Base-by-base conservation (phyloP, 2,329 filamentous ascomycete genomes). In the Aureobasidium pullulans region DNA sequence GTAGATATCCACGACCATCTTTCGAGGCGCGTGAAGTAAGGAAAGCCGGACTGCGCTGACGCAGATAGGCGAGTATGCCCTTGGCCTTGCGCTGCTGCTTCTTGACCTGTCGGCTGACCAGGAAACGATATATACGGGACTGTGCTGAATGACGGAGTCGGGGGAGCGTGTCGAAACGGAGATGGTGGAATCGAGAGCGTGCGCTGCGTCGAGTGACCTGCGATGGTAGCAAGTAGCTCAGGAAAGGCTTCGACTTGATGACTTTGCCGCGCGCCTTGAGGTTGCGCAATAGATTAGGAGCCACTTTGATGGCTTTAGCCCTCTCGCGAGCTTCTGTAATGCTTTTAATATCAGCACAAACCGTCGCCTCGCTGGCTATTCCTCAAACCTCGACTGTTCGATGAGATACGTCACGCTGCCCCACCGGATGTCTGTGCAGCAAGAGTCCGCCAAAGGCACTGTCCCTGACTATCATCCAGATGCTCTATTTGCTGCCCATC, bases 91-190 rank as follows among this genome's bases (percentile, higher is more conserved):
- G 63, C 50, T 63, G 64, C 44, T 65, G 67, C 62, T 69, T 72
- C 39, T 64, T 64, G 6, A 68, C 65, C 62, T 90, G 86, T 53
- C 83, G 82, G 65, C 80, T 78, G 63, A 92, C 76, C 60, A 95
- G 79, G 63, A 86, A 89, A 47, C 81, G 81, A 70, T 94, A 95
- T 64, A 96, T 84, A 59, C 85, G 83, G 39, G 86, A 86, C 73
- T 96, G 90, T 8, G 89, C 75, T 57, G 81, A 79, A 69, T 86
- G 84, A 68, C 87, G 88, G 66, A 89, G 81, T 53, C 79, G 76
- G 11, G 90, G 89, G 28, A 96, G 73, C 5, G 83, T 89, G 66
- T 91, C 84, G 80, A 90, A 83, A 63, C 84, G 88, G 71, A 96
- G 84, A 64, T 80, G 77, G 66, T 86, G 80, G 57, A 94, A 77